Evolutionary conservation across 2,329 filamentous ascomycete species (phyloP).

Genomic region (Curvularia eragrostidis): DNA sequence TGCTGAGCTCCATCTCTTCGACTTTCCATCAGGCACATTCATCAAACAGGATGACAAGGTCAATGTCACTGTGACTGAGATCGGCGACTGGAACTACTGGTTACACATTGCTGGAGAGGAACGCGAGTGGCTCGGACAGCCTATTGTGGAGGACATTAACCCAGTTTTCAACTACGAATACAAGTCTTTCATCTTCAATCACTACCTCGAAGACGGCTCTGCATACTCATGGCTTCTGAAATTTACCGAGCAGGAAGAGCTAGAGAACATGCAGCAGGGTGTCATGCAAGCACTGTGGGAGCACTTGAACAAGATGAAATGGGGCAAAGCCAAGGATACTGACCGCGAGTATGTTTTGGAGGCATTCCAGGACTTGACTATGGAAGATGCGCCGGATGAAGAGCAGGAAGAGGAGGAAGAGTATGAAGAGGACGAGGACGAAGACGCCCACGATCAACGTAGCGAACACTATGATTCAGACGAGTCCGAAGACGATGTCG

Average conservation of each 20-base stretch:
- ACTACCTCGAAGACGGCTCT: conserved; percentile 85
- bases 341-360: conserved; percentile 95
- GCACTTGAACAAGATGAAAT: conserved; percentile 91
- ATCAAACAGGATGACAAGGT: conserved; percentile 78
- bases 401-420: conserved; percentile 62
- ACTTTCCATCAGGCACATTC: conserved; percentile 87
- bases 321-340: conserved; percentile 88
- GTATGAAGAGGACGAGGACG: conserved; percentile 67
- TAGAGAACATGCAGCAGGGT: conserved; percentile 90
- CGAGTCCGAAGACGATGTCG: conserved; percentile 80
- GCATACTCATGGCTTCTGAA: conserved; percentile 95
- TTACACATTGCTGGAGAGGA: conserved; percentile 79
- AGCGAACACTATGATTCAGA: conserved; percentile 78
- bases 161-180: conserved; percentile 99
- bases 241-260: conserved; percentile 81
- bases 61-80: conserved; percentile 80
- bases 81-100: conserved; percentile 95
- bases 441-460: conserved; percentile 67
- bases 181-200: conserved; percentile 99
- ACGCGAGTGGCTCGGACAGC: conserved; percentile 84
- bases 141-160: conserved; percentile 88
- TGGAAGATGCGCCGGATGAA: conserved; percentile 76
- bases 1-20: conserved; percentile 91
- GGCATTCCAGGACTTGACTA: conserved; percentile 90
- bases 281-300: conserved; percentile 97